These are phyloP conservation scores for Tillandsia fasciculata DNA, from an alignment of 176 grass and related monocot genomes.

Conservation along the genomic window DNA sequence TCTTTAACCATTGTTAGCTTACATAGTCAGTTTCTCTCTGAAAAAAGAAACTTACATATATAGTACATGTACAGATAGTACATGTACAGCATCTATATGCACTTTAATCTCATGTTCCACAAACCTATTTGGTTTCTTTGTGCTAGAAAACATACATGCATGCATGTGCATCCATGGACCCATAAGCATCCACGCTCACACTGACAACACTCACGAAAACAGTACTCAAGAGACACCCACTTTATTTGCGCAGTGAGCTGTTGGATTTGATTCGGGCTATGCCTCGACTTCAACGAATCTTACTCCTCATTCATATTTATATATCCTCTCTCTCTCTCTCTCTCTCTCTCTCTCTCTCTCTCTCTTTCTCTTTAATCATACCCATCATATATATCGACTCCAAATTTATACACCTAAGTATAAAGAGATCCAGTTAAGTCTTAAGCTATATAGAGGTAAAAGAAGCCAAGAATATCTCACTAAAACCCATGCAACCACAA, in stretches of 20 bases:
- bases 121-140: too few species aligned
- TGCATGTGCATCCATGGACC: constrained; percentile 5
- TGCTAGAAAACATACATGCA: background rate
- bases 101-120: background rate
- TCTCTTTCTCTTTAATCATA: constrained; percentile 9
- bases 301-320: too few species aligned
- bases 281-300: constrained; percentile 6
- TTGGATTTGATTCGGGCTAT: constrained; percentile 8
- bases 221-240: background rate
- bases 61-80: background rate
- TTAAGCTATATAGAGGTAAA: background rate
- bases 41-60: background rate
- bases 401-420: background rate
- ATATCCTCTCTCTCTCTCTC: background rate
- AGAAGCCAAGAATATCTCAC: constrained; percentile 7
- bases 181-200: background rate
- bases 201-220: background rate
- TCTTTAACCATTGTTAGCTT: background rate
- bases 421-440: background rate
- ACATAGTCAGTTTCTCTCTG: background rate
- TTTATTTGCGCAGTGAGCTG: constrained; percentile 3
- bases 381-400: constrained; percentile 2
- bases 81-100: background rate
- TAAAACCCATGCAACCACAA: constrained; percentile 4
- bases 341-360: background rate